Conservation (phyloP, 75 land plant species). For the Larix kaempferi region DNA sequence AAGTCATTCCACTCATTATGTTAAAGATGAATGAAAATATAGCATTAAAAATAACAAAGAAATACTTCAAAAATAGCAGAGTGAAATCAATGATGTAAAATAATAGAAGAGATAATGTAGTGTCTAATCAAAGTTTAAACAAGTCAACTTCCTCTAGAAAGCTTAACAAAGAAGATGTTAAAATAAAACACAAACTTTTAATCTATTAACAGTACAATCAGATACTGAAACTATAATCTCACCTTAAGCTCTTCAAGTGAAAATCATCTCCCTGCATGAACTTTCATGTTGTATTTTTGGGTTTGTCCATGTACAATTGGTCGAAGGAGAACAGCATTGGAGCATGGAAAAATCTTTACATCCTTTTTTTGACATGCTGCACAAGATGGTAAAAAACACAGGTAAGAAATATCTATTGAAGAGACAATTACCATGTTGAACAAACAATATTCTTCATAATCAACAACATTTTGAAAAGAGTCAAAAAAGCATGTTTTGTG, state of each 20-base stretch:
- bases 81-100: too few relatives aligned
- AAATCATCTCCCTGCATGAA: slow-evolving; percentile 70
- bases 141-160: too few relatives aligned
- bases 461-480: neutral
- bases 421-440: neutral
- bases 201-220: too few relatives aligned
- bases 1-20: too few relatives aligned
- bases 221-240: slow-evolving; percentile 5
- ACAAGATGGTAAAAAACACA: neutral
- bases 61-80: too few relatives aligned
- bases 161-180: too few relatives aligned
- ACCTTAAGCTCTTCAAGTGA: slow-evolving; percentile 80
- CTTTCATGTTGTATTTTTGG: slow-evolving; percentile 64
- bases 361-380: slow-evolving; percentile 74
- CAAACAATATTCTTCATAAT: too few relatives aligned
- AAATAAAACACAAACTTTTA: too few relatives aligned
- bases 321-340: slow-evolving; percentile 65
- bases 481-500: neutral
- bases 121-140: too few relatives aligned
- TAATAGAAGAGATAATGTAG: too few relatives aligned
- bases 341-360: slow-evolving; percentile 66
- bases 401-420: neutral
- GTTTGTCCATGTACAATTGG: slow-evolving; percentile 70
- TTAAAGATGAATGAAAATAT: too few relatives aligned
- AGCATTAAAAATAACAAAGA: too few relatives aligned